Base-by-base conservation (phyloP, 441 rosid genomes). In the Aleurites moluccanus region DNA sequence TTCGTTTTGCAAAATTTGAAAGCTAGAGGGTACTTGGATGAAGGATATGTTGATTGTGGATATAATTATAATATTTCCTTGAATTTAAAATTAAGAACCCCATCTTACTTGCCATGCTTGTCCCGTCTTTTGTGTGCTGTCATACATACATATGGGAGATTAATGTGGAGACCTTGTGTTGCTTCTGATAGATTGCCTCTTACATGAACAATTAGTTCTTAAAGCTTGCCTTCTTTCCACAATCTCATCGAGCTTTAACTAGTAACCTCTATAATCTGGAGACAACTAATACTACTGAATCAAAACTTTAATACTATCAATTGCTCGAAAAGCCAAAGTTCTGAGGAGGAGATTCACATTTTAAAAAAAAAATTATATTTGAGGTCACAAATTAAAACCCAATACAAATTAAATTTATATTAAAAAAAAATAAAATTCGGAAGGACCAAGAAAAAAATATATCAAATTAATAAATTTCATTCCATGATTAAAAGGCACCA, bases 1-100 rank as follows among this genome's bases (percentile, higher is more conserved):
- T 9, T 9, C 38, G 42, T 64, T 40, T 47, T 45, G 68, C 40
- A n/a, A 40, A 4, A 59, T 23, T n/a, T 67, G 16, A 30, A 40
- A 64, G 70, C 27, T 4, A 75, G 67, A 53, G 57, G 27, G 60
- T 21, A 21, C 27, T 55, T 55, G 27, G 27, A 55, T n/a, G 28
- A 23, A 55, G 27, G 60, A 21, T 20, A 55, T 20, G 57, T 35
- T 33, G 44, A 40, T 64, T 40, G 68, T 64, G 47, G 68, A 67
- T 27, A 28, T n/a, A n/a, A n/a, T 28, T 25, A 27, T 45, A 28
- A 64, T 49, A 73, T 38, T 20, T 57, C 45, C 10, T 55, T n/a
- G 28, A n/a, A 21, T 55, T 50, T 45, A 45, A 45, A 18, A 10
- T 50, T 45, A 45, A 45, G 50, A 10, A 45, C 50, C 50, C 50